phyloP scores from a whole-genome alignment of 768 basidiomycete genomes.

The Chalciporus piperatus region DNA sequence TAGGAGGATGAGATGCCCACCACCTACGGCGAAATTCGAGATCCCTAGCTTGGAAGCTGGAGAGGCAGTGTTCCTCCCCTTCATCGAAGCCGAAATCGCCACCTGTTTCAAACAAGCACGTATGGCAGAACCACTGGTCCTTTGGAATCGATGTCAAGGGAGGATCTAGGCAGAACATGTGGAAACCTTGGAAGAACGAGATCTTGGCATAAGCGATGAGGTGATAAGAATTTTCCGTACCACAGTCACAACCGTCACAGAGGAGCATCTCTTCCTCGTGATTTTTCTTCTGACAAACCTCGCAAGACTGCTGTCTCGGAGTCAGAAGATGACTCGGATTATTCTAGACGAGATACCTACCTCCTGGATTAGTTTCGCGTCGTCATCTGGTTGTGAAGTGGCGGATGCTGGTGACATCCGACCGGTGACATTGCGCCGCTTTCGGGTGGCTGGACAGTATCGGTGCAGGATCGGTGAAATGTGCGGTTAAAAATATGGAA shows the following conservation, averaged over 20 bases:
- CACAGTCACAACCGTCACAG: conserved; percentile 83
- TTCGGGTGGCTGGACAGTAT: conserved; percentile 35
- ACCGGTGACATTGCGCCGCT: conserved; percentile 15
- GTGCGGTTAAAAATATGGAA: conserved; percentile 1
- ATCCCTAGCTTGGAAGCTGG: conserved; percentile 90
- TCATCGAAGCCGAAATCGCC: conserved; percentile 98
- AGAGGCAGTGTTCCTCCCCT: conserved; percentile 91
- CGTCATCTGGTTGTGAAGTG: conserved; percentile 31
- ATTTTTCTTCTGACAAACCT: conserved; percentile 89
- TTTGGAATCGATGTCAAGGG: conserved; percentile 82
- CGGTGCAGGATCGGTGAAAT: conserved; percentile 10
- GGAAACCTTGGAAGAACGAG: conserved; percentile 64
- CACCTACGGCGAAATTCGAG: conserved; percentile 84
- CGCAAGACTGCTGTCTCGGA: conserved; percentile 70
- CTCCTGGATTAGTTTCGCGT: conserved; percentile 49
- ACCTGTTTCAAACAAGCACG: conserved; percentile 86
- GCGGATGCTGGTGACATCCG: conserved; percentile 24
- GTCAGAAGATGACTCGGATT: conserved; percentile 18
- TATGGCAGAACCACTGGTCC: conserved; percentile 95
- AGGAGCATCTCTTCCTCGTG: conserved; percentile 90
- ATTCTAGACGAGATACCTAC: conserved; percentile 37
- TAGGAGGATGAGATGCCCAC: conserved; percentile 78
- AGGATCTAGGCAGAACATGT: conserved; percentile 95
- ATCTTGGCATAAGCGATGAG: conserved; percentile 9
- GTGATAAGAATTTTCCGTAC: conserved; percentile 36